phyloP scores from a whole-genome alignment of 78 protist species.

The Neovahlkampfia damariscottae region DNA sequence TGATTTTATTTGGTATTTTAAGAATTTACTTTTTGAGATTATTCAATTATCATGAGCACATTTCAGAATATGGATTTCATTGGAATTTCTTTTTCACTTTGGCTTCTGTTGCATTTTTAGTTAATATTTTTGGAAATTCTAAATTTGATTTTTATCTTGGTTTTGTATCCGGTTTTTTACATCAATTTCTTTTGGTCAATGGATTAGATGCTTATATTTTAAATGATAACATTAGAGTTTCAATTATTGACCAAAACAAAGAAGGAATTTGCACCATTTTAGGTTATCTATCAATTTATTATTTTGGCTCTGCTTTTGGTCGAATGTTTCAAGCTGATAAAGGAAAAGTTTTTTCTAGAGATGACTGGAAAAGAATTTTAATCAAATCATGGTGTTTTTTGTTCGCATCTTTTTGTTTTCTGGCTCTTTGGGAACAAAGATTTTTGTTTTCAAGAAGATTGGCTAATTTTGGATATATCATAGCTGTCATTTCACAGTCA shows the following conservation, averaged over 20 bases:
- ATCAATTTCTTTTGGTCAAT: constrained; percentile 14
- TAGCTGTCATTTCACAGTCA: neutral
- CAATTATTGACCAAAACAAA: constrained; percentile 38
- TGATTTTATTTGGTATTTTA: constrained; percentile 40
- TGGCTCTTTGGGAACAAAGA: neutral
- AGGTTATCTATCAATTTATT: constrained; percentile 46
- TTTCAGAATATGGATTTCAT: constrained; percentile 82
- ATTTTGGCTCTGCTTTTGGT: constrained; percentile 8
- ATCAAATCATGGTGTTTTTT: neutral
- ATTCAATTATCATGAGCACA: constrained; percentile 74
- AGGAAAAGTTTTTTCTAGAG: neutral
- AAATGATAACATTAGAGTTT: constrained; percentile 13
- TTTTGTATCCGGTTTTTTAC: constrained; percentile 15
- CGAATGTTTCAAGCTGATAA: neutral
- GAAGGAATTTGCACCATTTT: constrained; percentile 57
- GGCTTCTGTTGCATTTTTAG: constrained; percentile 41
- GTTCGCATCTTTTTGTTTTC: neutral
- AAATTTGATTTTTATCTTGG: constrained; percentile 27
- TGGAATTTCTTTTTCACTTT: constrained; percentile 89
- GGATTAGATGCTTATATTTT: constrained; percentile 8
- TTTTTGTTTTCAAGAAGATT: neutral
- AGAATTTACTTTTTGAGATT: constrained; percentile 42
- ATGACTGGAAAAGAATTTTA: neutral
- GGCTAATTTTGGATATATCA: neutral
- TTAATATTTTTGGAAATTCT: neutral